Conservation (phyloP, 352 stramenopile genomes). For the Globisporangium perplexum region DNA sequence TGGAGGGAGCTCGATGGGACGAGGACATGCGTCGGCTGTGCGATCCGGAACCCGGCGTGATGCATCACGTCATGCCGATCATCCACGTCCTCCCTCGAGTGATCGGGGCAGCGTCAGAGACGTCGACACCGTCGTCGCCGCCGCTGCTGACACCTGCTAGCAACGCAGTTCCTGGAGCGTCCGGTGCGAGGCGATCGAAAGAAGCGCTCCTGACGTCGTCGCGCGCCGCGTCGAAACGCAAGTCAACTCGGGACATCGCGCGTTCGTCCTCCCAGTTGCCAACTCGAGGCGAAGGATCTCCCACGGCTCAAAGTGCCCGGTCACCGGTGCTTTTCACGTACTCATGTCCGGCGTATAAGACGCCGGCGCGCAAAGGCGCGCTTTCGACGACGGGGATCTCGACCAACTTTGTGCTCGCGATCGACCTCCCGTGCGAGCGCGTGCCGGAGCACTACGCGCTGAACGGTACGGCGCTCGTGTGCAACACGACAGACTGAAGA, state of each 20-base stretch:
- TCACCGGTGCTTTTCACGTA: constrained; percentile 36
- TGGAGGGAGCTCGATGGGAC: constrained; percentile 72
- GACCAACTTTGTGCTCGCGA: constrained; percentile 90
- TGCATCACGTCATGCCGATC: constrained; percentile 72
- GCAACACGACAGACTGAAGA: constrained; percentile 33
- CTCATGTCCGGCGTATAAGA: constrained; percentile 93
- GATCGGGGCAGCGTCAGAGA: constrained; percentile 6
- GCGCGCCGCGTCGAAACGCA: background rate
- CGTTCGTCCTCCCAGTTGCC: background rate
- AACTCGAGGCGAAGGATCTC: background rate
- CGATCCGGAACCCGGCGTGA: constrained; percentile 42
- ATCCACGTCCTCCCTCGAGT: constrained; percentile 79
- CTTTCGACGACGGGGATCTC: constrained; percentile 91
- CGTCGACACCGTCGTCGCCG: background rate
- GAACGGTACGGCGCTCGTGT: constrained; percentile 87
- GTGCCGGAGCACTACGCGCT: constrained; percentile 82
- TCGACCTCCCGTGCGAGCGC: constrained; percentile 80
- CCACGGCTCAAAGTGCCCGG: background rate
- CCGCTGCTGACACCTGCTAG: background rate
- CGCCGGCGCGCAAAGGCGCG: constrained; percentile 77
- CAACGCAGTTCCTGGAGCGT: background rate
- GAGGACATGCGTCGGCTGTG: constrained; percentile 42
- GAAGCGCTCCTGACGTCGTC: background rate
- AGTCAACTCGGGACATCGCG: background rate
- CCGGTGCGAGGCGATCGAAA: background rate